These are phyloP conservation scores for Theileria parva DNA, from an alignment of 169 alveolate genomes.

Conservation along the genomic window DNA sequence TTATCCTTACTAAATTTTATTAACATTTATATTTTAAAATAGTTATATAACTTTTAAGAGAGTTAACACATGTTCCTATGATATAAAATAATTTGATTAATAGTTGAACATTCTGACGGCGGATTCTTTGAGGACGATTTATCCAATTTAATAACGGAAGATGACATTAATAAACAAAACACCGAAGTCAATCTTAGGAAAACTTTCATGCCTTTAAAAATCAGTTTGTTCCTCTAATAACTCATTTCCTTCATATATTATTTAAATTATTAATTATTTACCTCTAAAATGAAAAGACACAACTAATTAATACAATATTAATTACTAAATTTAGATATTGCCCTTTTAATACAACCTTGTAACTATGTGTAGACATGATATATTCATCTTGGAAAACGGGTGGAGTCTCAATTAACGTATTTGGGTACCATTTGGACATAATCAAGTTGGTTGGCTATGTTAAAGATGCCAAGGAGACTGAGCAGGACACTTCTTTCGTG, in stretches of 20 bases:
- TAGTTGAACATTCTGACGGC: slow-evolving; percentile 23
- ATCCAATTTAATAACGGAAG: slow-evolving; percentile 35
- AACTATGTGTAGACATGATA: slow-evolving; percentile 39
- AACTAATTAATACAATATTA: not conserved
- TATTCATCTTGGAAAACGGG: slow-evolving; percentile 52
- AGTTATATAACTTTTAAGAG: not conserved
- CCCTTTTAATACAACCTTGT: not conserved
- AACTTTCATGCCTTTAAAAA: slow-evolving; percentile 39
- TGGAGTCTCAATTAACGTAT: slow-evolving; percentile 33
- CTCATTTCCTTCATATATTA: not conserved
- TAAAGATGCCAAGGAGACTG: slow-evolving; percentile 19
- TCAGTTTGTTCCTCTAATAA: slow-evolving; percentile 15
- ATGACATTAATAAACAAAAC: slow-evolving; percentile 5
- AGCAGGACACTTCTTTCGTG: slow-evolving; percentile 43
- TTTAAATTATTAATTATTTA: not conserved
- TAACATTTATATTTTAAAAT: not conserved
- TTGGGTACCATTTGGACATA: slow-evolving; percentile 50
- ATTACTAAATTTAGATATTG: not conserved
- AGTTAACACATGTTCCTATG: not conserved
- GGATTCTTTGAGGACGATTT: slow-evolving; percentile 36
- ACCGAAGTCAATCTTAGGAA: slow-evolving; percentile 11
- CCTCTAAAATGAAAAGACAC: not conserved
- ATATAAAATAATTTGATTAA: not conserved
- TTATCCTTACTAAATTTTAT: not conserved
- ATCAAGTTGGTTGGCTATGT: slow-evolving; percentile 61